These are phyloP conservation scores for Neonectria faginata DNA, from an alignment of 2,329 filamentous ascomycete species.

Conservation along the genomic window DNA sequence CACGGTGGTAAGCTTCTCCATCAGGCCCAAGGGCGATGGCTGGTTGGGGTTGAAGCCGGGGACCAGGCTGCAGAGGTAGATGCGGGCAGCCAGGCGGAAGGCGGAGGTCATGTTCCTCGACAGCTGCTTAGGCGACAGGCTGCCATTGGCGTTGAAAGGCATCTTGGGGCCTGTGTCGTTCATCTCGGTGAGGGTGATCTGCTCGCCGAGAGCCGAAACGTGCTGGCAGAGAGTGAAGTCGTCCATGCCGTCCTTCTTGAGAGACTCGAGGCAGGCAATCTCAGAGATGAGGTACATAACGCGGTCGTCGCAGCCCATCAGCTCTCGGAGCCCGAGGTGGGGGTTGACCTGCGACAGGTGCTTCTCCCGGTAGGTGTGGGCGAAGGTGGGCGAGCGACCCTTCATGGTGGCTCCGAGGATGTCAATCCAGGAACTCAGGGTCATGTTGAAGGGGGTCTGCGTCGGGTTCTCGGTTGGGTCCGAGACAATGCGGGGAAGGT, in stretches of 20 bases:
- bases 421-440: slow-evolving; percentile 93
- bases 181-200: slow-evolving; percentile 84
- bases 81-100: slow-evolving; percentile 91
- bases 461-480: slow-evolving; percentile 63
- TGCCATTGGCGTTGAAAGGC: slow-evolving; percentile 76
- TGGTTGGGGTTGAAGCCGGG: slow-evolving; percentile 86
- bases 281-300: slow-evolving; percentile 99
- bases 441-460: slow-evolving; percentile 93
- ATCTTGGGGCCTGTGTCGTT: slow-evolving; percentile 68
- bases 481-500: slow-evolving; percentile 77
- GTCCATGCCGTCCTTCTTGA: slow-evolving; percentile 86
- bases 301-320: slow-evolving; percentile 97
- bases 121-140: slow-evolving; percentile 84
- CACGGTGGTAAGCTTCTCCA: slow-evolving; percentile 80
- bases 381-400: slow-evolving; percentile 86
- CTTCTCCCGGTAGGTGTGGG: slow-evolving; percentile 95
- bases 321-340: slow-evolving; percentile 81
- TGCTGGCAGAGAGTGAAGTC: slow-evolving; percentile 89
- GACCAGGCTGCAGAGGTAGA: slow-evolving; percentile 96
- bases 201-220: slow-evolving; percentile 86
- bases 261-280: slow-evolving; percentile 92
- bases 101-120: slow-evolving; percentile 89
- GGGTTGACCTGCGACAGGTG: slow-evolving; percentile 76
- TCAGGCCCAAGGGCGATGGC: slow-evolving; percentile 78
- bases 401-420: slow-evolving; percentile 95